These are phyloP conservation scores for Entamoeba moshkovskii DNA, from an alignment of 208 protist species.

Conservation along the genomic window DNA sequence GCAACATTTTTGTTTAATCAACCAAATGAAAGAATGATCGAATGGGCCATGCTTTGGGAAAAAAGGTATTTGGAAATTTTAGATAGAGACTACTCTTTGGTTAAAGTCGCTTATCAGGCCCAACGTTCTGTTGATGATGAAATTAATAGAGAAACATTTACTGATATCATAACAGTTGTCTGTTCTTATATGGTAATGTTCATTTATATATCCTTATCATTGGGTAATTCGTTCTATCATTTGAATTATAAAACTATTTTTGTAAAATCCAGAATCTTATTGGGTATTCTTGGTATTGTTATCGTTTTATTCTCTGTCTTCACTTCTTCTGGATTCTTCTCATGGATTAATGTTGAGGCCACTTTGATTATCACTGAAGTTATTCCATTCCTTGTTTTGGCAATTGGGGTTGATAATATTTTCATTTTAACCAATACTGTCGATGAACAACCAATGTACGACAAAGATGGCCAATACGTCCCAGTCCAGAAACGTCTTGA, in stretches of 20 bases:
- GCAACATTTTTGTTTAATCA: background rate
- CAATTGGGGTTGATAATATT: constrained; percentile 58
- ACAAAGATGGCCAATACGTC: constrained; percentile 19
- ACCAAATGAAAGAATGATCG: background rate
- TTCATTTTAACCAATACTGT: constrained; percentile 51
- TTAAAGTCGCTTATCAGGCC: constrained; percentile 7
- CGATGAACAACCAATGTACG: background rate
- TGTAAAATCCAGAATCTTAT: constrained; percentile 24
- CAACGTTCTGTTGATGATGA: constrained; percentile 47
- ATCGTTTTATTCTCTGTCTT: constrained; percentile 40
- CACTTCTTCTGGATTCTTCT: constrained; percentile 32
- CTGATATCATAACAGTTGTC: constrained; percentile 40
- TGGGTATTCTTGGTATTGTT: constrained; percentile 36
- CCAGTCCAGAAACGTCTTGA: constrained; percentile 22
- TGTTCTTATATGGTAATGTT: constrained; percentile 48
- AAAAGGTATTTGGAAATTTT: background rate
- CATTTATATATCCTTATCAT: constrained; percentile 43
- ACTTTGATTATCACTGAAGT: constrained; percentile 53
- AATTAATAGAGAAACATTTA: constrained; percentile 24
- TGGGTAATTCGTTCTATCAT: constrained; percentile 28
- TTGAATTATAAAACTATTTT: constrained; percentile 15
- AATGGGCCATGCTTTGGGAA: background rate
- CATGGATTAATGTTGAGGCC: constrained; percentile 29
- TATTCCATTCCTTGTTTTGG: constrained; percentile 53
- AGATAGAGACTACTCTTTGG: background rate